Base-by-base conservation (phyloP, 2,329 filamentous ascomycete species). In the Aureobasidium zeae region DNA sequence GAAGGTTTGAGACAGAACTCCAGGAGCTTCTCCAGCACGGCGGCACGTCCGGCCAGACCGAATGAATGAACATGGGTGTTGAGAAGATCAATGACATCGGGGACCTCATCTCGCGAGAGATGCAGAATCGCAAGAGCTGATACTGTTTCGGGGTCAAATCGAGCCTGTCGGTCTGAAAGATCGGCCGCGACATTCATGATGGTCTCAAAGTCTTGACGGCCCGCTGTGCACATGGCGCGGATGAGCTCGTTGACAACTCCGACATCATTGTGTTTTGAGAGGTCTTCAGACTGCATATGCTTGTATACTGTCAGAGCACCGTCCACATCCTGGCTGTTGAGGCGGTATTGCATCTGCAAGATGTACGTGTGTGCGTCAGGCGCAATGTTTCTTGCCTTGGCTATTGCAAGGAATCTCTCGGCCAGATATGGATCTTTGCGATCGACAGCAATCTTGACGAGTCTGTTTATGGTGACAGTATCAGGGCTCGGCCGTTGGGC, bases 1-100 rank as follows among this genome's bases (percentile, higher is more conserved):
- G 54, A 59, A 30, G 59, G 63, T 53, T 91, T 77, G 13, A 80
- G 63, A 50, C 81, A 82, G 61, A 84, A 91, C 0, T 69, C 61
- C 3, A 82, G 66, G 39, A 95, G 76, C 1, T 75, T 73, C 10
- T 77, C 68, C 20, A 79, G 74, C 26, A 94, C 77, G 22, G 73
- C 61, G 6, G 69, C 69, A 48, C 87, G 78, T 57, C 93, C 83
- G 10, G 73, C 68, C 17, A 79, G 70, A 33, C 83, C 83, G 59
- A 78, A 86, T 45, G 80, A 74, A 52, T 79, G 77, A 4, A 78
- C 74, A 52, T 91, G 80, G 4, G 81, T 72, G 17, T 87, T 86
- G 12, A 96, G 73, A 0, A 93, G 73, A 57, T 94, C 86, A 49
- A 86, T 81, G 4, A 86, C 79, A 49, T 93, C 86, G 50, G 80